Conservation (phyloP, 192 early-diverging fungal genomes). For the Coemansia sp. region DNA sequence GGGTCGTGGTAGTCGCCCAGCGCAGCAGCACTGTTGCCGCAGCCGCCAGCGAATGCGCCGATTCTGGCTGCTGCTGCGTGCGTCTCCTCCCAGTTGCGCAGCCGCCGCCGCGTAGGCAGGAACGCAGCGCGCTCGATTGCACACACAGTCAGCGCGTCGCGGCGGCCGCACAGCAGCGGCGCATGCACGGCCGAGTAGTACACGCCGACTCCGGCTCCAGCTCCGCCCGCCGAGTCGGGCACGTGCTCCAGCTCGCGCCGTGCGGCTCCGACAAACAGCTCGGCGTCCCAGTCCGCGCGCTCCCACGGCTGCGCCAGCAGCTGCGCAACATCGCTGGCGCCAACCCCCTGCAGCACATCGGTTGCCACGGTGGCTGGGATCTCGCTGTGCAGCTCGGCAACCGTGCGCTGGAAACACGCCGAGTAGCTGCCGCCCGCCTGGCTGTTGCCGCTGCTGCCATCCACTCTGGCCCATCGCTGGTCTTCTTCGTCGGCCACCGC, state of each 20-base stretch:
- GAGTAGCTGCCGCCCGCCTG: slow-evolving; percentile 1
- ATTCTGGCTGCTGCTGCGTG: background rate
- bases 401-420: slow-evolving; percentile 22
- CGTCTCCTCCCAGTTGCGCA: slow-evolving; percentile 33
- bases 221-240: background rate
- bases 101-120: slow-evolving; percentile 31
- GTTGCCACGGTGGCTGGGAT: slow-evolving; percentile 37
- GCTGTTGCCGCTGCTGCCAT: background rate
- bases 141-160: slow-evolving; percentile 42
- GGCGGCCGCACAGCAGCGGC: slow-evolving; percentile 32
- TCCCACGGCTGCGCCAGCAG: slow-evolving; percentile 16
- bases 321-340: slow-evolving; percentile 11
- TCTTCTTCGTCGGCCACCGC: slow-evolving; percentile 10
- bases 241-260: slow-evolving; percentile 30
- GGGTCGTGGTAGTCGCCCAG: slow-evolving; percentile 34
- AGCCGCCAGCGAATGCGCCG: background rate
- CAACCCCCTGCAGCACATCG: slow-evolving; percentile 28
- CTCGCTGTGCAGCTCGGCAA: slow-evolving; percentile 19
- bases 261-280: slow-evolving; percentile 20
- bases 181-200: slow-evolving; percentile 20
- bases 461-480: background rate
- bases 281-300: slow-evolving; percentile 19
- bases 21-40: slow-evolving; percentile 6
- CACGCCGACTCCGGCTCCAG: slow-evolving; percentile 17
- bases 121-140: slow-evolving; percentile 18